phyloP scores from a whole-genome alignment of 2,329 filamentous ascomycete genomes.

The Clonostachys solani region DNA sequence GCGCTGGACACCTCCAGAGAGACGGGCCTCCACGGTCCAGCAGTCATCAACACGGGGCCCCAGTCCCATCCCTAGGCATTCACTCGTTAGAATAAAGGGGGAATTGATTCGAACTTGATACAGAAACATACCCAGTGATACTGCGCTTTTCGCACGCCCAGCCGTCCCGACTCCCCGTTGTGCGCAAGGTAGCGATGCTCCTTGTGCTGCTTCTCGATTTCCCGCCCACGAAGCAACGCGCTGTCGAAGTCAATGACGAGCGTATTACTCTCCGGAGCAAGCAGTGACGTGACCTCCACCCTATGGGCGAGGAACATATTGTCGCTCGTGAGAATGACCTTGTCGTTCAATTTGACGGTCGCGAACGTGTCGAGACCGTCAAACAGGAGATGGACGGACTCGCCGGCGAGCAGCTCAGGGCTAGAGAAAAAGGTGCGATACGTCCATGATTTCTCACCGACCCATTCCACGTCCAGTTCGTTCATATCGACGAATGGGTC shows the following conservation, averaged over 20 bases:
- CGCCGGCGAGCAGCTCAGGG: slow-evolving; percentile 3
- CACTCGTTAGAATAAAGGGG: slow-evolving; percentile 17
- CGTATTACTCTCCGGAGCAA: slow-evolving; percentile 27
- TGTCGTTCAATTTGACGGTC: slow-evolving; percentile 41
- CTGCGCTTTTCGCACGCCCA: slow-evolving; percentile 48
- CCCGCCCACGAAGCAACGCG: slow-evolving; percentile 40
- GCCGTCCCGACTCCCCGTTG: slow-evolving; percentile 32
- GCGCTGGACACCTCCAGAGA: slow-evolving; percentile 61
- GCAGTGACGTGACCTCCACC: slow-evolving; percentile 32
- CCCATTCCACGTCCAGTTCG: slow-evolving; percentile 52
- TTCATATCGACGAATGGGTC: slow-evolving; percentile 57
- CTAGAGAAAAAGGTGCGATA: slow-evolving; percentile 37
- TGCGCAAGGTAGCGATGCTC: slow-evolving; percentile 48
- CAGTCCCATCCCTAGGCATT: slow-evolving; percentile 51
- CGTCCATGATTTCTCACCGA: slow-evolving; percentile 54
- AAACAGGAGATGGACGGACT: slow-evolving; percentile 30
- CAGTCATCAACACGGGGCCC: slow-evolving; percentile 57
- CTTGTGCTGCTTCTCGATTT: slow-evolving; percentile 40
- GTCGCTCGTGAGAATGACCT: slow-evolving; percentile 37
- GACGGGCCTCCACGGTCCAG: slow-evolving; percentile 63
- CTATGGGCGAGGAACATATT: slow-evolving; percentile 52
- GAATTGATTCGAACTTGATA: not conserved
- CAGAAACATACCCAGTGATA: slow-evolving; percentile 47
- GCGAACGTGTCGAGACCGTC: slow-evolving; percentile 53
- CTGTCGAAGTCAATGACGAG: slow-evolving; percentile 52